Percentiles rank a stretch among this genome's conserved stretches.
Conservation (phyloP, 2,329 filamentous ascomycete species). For the Aspergillus aculeatus region DNA sequence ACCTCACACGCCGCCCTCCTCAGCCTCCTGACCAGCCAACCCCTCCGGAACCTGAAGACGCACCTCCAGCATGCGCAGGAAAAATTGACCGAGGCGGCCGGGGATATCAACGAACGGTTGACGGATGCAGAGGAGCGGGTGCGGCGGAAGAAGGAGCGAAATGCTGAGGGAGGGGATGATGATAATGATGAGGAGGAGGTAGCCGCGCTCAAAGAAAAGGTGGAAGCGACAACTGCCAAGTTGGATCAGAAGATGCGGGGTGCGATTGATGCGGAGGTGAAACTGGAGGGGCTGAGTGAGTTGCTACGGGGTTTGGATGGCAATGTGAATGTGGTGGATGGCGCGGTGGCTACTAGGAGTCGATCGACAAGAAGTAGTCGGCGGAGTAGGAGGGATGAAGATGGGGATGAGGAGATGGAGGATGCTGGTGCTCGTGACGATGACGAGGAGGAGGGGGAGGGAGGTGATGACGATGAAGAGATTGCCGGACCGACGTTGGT, state of each 20-base stretch:
- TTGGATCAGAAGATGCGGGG: conserved; percentile 60
- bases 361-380: conserved; percentile 33
- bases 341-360: conserved; percentile 15
- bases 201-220: conserved; percentile 47
- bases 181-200: conserved; percentile 37
- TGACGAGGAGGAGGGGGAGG: conserved; percentile 39
- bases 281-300: conserved; percentile 45
- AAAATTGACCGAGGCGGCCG: conserved; percentile 51
- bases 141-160: conserved; percentile 36
- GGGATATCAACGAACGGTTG: conserved; percentile 57
- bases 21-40: conserved; percentile 43
- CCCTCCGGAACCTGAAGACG: conserved; percentile 47
- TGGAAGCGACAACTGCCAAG: conserved; percentile 52
- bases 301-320: conserved; percentile 45
- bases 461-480: conserved; percentile 43
- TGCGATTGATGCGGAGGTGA: conserved; percentile 57
- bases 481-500: conserved; percentile 37
- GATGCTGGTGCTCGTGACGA: conserved; percentile 28
- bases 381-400: conserved; percentile 20
- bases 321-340: conserved; percentile 34
- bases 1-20: conserved; percentile 49
- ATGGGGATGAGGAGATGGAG: conserved; percentile 11
- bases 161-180: conserved; percentile 25
- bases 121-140: conserved; percentile 39
- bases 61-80: conserved; percentile 49